A percentile compares a stretch with the other conserved stretches of the same genome.
These are phyloP conservation scores for Alternaria sp. DNA, from an alignment of 2,329 filamentous ascomycete species.

Conservation along the genomic window DNA sequence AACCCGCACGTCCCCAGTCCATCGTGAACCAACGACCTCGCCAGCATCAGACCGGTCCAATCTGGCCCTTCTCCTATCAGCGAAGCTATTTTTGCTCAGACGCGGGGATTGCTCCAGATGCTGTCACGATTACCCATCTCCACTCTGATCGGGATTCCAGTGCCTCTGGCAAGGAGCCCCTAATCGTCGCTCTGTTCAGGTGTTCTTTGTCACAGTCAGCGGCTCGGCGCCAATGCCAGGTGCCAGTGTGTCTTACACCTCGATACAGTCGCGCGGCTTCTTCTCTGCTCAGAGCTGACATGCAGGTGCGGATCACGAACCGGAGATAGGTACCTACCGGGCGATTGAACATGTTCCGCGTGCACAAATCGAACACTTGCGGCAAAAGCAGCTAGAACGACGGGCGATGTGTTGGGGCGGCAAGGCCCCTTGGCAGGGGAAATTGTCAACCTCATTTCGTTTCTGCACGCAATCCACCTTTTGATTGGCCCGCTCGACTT, in stretches of 20 bases:
- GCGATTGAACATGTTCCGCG: slow-evolving; percentile 13
- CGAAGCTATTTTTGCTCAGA: slow-evolving; percentile 21
- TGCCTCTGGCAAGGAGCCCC: not conserved
- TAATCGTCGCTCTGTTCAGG: slow-evolving; percentile 9
- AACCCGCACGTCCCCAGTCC: slow-evolving; percentile 26
- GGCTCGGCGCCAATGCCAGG: not conserved
- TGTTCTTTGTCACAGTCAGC: slow-evolving; percentile 4
- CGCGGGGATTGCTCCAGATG: slow-evolving; percentile 10
- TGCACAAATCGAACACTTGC: slow-evolving; percentile 24
- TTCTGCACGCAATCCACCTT: slow-evolving; percentile 25
- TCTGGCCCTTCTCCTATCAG: slow-evolving; percentile 16
- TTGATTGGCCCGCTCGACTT: slow-evolving; percentile 28
- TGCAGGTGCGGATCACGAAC: slow-evolving; percentile 10
- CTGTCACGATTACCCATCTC: not conserved
- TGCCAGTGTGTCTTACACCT: not conserved
- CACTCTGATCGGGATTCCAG: not conserved
- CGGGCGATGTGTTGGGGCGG: slow-evolving; percentile 36
- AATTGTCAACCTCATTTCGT: slow-evolving; percentile 44
- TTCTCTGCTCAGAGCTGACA: slow-evolving; percentile 3
- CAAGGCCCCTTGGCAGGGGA: slow-evolving; percentile 39
- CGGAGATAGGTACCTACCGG: slow-evolving; percentile 10
- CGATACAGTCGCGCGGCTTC: slow-evolving; percentile 5
- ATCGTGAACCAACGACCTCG: slow-evolving; percentile 8
- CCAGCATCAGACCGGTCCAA: slow-evolving; percentile 10
- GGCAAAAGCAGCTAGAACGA: slow-evolving; percentile 23